Evolutionary conservation across 331 rosid genomes (phyloP).

Genomic region (Stylosanthes scabra): DNA sequence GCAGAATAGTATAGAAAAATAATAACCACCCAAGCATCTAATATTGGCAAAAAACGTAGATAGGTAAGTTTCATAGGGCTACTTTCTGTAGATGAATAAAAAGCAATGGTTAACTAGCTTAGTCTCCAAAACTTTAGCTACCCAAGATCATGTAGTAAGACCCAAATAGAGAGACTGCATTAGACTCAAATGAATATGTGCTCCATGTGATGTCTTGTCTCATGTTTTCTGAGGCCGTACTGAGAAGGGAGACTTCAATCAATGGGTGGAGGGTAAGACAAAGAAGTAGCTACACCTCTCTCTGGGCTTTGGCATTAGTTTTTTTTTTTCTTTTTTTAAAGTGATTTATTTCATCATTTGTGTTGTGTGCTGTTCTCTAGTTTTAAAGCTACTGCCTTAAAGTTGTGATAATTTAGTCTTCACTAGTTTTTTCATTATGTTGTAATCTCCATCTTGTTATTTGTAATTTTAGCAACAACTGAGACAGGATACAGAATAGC

Average conservation of each 20-base stretch:
- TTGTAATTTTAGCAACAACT: conserved; percentile 42
- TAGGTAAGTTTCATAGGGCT: neutral
- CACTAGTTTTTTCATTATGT: conserved; percentile 22
- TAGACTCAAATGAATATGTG: neutral
- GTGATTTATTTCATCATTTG: neutral
- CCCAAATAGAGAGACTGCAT: neutral
- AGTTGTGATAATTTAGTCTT: conserved; percentile 29
- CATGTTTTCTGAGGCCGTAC: conserved; percentile 28
- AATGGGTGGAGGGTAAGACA: conserved; percentile 29
- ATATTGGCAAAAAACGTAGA: conserved; percentile 4
- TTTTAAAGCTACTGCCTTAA: conserved; percentile 29
- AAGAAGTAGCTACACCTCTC: conserved; percentile 26
- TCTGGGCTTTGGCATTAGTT: conserved; percentile 16
- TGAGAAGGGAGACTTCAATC: conserved; percentile 23
- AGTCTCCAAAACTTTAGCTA: conserved; percentile 23
- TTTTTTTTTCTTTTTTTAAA: neutral
- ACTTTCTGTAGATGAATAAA: conserved; percentile 26
- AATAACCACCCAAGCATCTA: conserved; percentile 19
- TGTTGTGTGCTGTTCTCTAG: conserved; percentile 8
- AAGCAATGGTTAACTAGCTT: conserved; percentile 24
- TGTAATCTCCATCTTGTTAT: conserved; percentile 36
- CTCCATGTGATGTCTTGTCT: conserved; percentile 35
- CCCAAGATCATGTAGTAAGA: conserved; percentile 18
- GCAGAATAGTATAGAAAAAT: neutral
- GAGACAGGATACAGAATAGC: conserved; percentile 34